Evolutionary conservation across 2,329 filamentous ascomycete genomes (phyloP), one percentile per base, ranked within the genome.

Genomic region (Stemphylium vesicarium): DNA sequence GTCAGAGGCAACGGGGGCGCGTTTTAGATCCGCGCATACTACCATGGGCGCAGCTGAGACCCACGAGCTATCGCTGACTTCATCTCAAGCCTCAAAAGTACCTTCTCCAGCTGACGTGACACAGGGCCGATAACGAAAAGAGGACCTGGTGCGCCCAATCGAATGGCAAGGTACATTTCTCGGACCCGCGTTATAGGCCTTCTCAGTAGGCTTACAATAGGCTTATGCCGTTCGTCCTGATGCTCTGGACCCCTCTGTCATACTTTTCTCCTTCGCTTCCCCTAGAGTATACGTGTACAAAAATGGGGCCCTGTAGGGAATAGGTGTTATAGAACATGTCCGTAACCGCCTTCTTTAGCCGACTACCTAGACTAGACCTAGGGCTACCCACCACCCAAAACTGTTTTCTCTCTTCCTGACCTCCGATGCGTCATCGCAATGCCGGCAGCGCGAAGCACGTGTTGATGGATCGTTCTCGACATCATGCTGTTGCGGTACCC

Each of bases 51-150:
- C 26, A 10, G 10, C 26, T 29, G 26, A 11, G 3, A n/a, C 16
- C 32, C 20, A 37, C 47, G 24, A 31, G 11, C 39, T 20, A 38
- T n/a, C n/a, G 33, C 35, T 26, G 33, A 47, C 33, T 39, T 24
- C 29, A 20, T 48, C 38, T 48, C 24, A 18, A 16, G 22, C 38
- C n/a, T 31, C 22, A 39, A 38, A 39, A 32, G 12, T 11, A 31
- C 36, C 35, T 20, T 16, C 37, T 48, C 11, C 36, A 48, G 35
- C 45, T 40, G 45, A 48, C 45, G 26, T 32, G 36, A 36, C 24
- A 29, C 10, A 39, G 36, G 36, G 35, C 35, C 36, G 45, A 39
- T 48, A 31, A 35, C 45, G 35, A 33, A 6, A 11, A 29, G 8
- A 22, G 29, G 10, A 15, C 4, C 9, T 16, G 29, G n/a, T 10